Base-by-base conservation (phyloP, 345 rosid genomes). In the Murraya paniculata region DNA sequence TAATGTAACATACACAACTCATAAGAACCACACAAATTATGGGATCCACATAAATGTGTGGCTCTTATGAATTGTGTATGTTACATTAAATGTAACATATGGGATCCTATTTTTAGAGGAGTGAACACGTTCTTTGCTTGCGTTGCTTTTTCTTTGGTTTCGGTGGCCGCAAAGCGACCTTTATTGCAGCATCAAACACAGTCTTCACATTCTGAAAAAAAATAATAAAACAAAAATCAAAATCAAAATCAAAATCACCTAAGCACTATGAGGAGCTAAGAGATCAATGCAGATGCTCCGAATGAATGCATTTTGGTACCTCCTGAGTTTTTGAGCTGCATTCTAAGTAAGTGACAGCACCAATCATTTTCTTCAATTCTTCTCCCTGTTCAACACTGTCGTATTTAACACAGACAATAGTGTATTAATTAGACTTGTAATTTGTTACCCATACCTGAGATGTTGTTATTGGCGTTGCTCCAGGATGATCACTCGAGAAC, bases 321-420 rank as follows among this genome's bases (percentile, higher is more conserved):
- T 89, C 90, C 74, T 91, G 97, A 76, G 97, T 92, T 85, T 91
- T 92, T 80, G 97, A 88, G 74, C 97, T 91, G 86, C 97, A 92
- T 56, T 92, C 97, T 6, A 90, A 72, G 81, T 92, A 92, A n/a
- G 82, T 80, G n/a, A 85, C 85, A 0, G 93, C 97, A 39, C 93
- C 93, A 57, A 91, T 87, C 91, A 88, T 78, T 75, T 89, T 92
- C 89, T 81, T 88, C 80, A 92, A 64, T 65, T 92, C 95, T 80
- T 92, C 93, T 58, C 97, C 97, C 93, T 91, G 85, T 38, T 27
- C 48, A 31, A 75, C 22, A 65, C 9, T 48, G 30, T 45, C 27
- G 3, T n/a, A 24, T 24, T 66, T 38, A 65, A 62, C 24, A 64
- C 73, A 73, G 50, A 45, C 5, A 84, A 70, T 61, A 6, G 71